These are phyloP conservation scores for Komagataella mondaviorum DNA, from an alignment of 805 yeast genomes.

Conservation along the genomic window DNA sequence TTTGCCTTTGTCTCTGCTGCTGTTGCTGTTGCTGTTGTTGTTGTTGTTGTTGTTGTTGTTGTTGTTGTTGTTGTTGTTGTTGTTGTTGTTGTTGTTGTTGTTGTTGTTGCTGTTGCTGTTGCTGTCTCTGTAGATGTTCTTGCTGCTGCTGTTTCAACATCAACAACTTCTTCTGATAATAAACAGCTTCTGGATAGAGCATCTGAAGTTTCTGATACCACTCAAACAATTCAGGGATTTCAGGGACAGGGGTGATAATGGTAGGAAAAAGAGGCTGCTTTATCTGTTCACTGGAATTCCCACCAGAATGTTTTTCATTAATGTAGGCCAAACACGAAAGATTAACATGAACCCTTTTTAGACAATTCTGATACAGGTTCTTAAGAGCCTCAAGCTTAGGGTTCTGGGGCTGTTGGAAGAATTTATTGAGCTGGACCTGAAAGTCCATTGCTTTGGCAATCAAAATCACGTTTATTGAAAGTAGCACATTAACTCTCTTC, in stretches of 20 bases:
- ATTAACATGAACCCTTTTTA: constrained; percentile 22
- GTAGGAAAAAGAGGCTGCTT: constrained; percentile 26
- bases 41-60: constrained; percentile 1
- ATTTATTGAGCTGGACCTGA: constrained; percentile 13
- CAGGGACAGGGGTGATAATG: constrained; percentile 39
- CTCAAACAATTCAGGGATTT: constrained; percentile 36
- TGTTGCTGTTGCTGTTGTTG: neutral
- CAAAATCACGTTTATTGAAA: constrained; percentile 20
- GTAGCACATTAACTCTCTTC: constrained; percentile 18
- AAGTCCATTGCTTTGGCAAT: constrained; percentile 16
- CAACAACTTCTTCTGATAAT: constrained; percentile 15
- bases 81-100: neutral
- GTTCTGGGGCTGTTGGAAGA: constrained; percentile 8
- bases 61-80: constrained; percentile 1
- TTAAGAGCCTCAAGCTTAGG: constrained; percentile 3
- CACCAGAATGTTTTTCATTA: constrained; percentile 18
- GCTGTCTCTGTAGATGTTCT: constrained; percentile 4
- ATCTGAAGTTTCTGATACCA: constrained; percentile 33
- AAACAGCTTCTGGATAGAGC: constrained; percentile 41
- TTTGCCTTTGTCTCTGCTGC: constrained; percentile 1
- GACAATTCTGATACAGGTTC: constrained; percentile 17
- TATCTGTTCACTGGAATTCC: constrained; percentile 10
- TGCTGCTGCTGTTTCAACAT: constrained; percentile 4
- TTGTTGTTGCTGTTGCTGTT: constrained; percentile 3
- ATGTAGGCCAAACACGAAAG: constrained; percentile 22